Base-by-base conservation (phyloP, 164 flowering plant species). In the Cinnamomum chago region DNA sequence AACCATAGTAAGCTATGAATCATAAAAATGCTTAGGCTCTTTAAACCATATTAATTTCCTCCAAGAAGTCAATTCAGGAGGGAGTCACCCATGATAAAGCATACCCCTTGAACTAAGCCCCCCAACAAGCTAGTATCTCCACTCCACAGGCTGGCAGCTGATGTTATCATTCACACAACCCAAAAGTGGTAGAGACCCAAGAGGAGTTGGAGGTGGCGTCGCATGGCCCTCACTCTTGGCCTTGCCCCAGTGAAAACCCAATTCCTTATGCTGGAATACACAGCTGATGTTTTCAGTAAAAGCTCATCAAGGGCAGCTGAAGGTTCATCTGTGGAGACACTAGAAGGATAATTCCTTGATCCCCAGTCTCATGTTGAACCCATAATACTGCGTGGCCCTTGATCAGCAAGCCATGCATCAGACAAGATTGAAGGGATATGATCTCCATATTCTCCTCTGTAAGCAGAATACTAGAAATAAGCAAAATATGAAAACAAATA, bases 321-420 rank as follows among this genome's bases (percentile, higher is more conserved):
- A 65, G 92, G 87, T 86, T 96, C 98, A 27, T 88, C 88, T 20
- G 68, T 75, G 13, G 91, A 80, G 52, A 90, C 97, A 50, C 64
- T 25, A 58, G 84, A 76, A 22, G 90, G 88, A 66, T 79, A 87
- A 70, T 96, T 86, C 78, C 83, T 86, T 18, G 97, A 93, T 14
- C 77, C 82, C 99, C 99, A 96, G 3, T 93, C 93, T 97, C 98
- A 91, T 76, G 98, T 96, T 50, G 99, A 90, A 23, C 99, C 99
- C 86, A 93, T 60, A 72, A 93, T 11, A 77, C 75, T 80, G 2
- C 88, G 85, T 67, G 87, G 84, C 7, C 94, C 97, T 65, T 88
- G 97, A 52, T 88, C 74, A 7, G 98, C 92, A 68, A 93, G 83
- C 99, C 99, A 96, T 68, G 97, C 97, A 81, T 90, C 93, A 50